A percentile compares a stretch with the other conserved stretches of the same genome.
Evolutionary conservation across 202 grass and related monocot genomes (phyloP).

Genomic region (Brachypodium distachyon): DNA sequence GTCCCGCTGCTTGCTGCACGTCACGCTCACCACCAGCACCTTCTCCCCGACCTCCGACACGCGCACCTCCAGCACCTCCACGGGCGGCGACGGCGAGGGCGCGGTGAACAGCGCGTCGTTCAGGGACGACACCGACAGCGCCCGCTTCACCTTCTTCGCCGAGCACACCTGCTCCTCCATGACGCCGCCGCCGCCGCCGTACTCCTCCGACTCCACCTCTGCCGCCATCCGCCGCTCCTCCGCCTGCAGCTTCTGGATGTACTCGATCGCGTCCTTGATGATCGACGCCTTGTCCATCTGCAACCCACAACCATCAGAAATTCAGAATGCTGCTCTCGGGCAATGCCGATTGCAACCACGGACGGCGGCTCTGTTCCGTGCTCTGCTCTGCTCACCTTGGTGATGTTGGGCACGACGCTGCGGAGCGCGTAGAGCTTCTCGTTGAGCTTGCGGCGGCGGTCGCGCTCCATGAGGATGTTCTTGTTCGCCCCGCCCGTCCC

Average conservation of each 20-base stretch:
- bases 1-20: slow-evolving; percentile 63
- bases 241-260: slow-evolving; percentile 56
- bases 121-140: slow-evolving; percentile 7
- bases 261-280: slow-evolving; percentile 45
- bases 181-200: not conserved
- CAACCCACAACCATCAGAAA: no score
- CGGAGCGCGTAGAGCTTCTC: slow-evolving; percentile 85
- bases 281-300: slow-evolving; percentile 74
- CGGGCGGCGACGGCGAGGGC: not conserved
- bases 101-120: not conserved
- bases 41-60: slow-evolving; percentile 60
- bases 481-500: slow-evolving; percentile 16
- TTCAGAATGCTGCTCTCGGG: not conserved
- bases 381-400: slow-evolving; percentile 36
- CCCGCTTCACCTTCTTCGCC: slow-evolving; percentile 39
- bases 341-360: no score
- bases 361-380: no score
- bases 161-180: not conserved
- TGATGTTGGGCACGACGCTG: slow-evolving; percentile 90
- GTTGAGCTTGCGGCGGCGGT: slow-evolving; percentile 78
- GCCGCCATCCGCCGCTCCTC: slow-evolving; percentile 42
- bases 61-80: slow-evolving; percentile 54
- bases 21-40: slow-evolving; percentile 62
- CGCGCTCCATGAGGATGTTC: slow-evolving; percentile 83
- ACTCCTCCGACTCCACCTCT: slow-evolving; percentile 30